Conservation (phyloP, 805 yeast genomes). For the Wickerhamomyces alni region DNA sequence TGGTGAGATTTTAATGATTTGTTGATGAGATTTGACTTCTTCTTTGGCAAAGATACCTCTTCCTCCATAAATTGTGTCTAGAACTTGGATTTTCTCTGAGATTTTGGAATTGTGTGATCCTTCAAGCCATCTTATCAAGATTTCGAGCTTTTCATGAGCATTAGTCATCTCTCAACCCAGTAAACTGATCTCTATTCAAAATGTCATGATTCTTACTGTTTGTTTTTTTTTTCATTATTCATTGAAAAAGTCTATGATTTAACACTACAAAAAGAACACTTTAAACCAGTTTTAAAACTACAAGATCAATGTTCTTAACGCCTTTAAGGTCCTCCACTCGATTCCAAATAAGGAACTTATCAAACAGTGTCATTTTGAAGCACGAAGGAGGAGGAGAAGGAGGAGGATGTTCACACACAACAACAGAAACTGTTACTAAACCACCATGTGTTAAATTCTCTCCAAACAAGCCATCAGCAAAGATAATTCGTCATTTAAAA, state of each 20-base stretch:
- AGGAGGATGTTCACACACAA: too few relatives aligned
- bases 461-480: constrained; percentile 29
- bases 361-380: background rate
- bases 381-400: too few relatives aligned
- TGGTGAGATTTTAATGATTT: constrained; percentile 51
- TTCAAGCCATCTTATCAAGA: background rate
- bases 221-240: too few relatives aligned
- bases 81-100: constrained; percentile 35
- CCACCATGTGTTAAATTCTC: constrained; percentile 18
- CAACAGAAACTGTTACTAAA: too few relatives aligned
- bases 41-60: constrained; percentile 51
- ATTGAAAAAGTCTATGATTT: too few relatives aligned
- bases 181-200: too few relatives aligned
- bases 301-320: background rate
- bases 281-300: too few relatives aligned
- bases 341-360: background rate
- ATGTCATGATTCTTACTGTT: too few relatives aligned
- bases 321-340: background rate
- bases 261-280: too few relatives aligned
- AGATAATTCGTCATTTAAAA: constrained; percentile 37
- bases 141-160: background rate
- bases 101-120: constrained; percentile 13
- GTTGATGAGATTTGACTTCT: constrained; percentile 33
- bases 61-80: constrained; percentile 44
- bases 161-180: background rate